These are phyloP conservation scores for Talaromyces sp. DNA, from an alignment of 2,329 filamentous ascomycete genomes.

Conservation along the genomic window DNA sequence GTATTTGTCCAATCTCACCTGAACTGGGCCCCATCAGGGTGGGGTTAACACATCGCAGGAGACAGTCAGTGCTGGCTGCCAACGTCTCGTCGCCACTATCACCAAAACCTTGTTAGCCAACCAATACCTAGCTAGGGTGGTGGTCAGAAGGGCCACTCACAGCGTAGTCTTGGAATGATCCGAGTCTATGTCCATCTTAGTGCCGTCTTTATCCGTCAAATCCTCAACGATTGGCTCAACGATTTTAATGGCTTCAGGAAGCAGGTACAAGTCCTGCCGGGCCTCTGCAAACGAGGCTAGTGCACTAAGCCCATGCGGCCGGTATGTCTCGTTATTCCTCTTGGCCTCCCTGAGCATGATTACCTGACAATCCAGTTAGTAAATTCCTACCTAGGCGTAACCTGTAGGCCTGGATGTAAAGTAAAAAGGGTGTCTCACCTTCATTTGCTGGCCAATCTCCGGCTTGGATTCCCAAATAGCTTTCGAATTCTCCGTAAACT, in stretches of 20 bases:
- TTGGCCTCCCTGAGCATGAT: slow-evolving; percentile 83
- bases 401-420: background rate
- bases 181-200: slow-evolving; percentile 66
- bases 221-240: slow-evolving; percentile 61
- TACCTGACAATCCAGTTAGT: slow-evolving; percentile 35
- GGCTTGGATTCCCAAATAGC: slow-evolving; percentile 54
- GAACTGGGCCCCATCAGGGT: slow-evolving; percentile 17
- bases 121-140: background rate
- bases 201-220: slow-evolving; percentile 46
- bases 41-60: slow-evolving; percentile 35
- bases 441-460: slow-evolving; percentile 62
- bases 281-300: slow-evolving; percentile 69
- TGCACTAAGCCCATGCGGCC: slow-evolving; percentile 66
- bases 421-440: slow-evolving; percentile 44
- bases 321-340: slow-evolving; percentile 81
- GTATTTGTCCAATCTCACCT: slow-evolving; percentile 19
- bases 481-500: slow-evolving; percentile 65
- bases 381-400: slow-evolving; percentile 4
- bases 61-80: slow-evolving; percentile 34
- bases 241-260: slow-evolving; percentile 61
- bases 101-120: background rate
- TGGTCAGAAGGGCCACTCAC: slow-evolving; percentile 15
- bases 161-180: slow-evolving; percentile 36
- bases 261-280: slow-evolving; percentile 65
- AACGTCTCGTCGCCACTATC: slow-evolving; percentile 32